Base-by-base conservation (phyloP, 176 grass and related monocot species). In the Bromus sterilis region DNA sequence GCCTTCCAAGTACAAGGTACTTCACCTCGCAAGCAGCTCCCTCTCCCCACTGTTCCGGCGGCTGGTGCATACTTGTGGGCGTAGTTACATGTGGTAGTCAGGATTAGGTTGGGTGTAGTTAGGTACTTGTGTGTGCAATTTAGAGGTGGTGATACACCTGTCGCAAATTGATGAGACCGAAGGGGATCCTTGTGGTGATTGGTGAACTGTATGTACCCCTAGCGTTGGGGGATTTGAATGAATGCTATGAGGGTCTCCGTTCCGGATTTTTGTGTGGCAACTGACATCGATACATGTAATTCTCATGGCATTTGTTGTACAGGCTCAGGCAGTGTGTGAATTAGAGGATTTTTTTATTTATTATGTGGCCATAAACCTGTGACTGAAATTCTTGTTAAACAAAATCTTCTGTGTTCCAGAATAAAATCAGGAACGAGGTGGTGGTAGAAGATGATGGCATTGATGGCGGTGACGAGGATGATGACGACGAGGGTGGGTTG, bases 1-100 rank as follows among this genome's bases (percentile, higher is more conserved):
- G 29, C 88, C 87, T 48, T 74, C 83, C 29, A 89, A 89, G 73
- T 86, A 86, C 57, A 89, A 86, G 88, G 88, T 89, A 73, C 42
- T 73, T 71, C 43, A 35, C 77, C 11, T 32, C 20, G 28, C 57
- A 43, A 20, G 9, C 44, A 59, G 33, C 64, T 32, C 26, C 48
- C 21, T 72, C 64, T 53, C 41, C 13, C 15, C 6, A 0, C 2
- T 15, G 14, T 41, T 35, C 24, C 49, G 9, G 12, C 59, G 33
- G 3, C 10, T n/a, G 11, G 16, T 49, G 40, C 31, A 72, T 10
- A 8, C 8, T 11, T 21, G 21, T n/a, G 24, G n/a, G n/a, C 60
- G 55, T 73, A 42, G 24, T 75, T 43, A 9, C n/a, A n/a, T 30
- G 21, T 58, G 42, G 16, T 25, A 64, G 69, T 30, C 3, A 61